A percentile compares a stretch with the other conserved stretches of the same genome.
Conservation (phyloP, 805 yeast genomes). For the Tetrapisispora taiwanensis region DNA sequence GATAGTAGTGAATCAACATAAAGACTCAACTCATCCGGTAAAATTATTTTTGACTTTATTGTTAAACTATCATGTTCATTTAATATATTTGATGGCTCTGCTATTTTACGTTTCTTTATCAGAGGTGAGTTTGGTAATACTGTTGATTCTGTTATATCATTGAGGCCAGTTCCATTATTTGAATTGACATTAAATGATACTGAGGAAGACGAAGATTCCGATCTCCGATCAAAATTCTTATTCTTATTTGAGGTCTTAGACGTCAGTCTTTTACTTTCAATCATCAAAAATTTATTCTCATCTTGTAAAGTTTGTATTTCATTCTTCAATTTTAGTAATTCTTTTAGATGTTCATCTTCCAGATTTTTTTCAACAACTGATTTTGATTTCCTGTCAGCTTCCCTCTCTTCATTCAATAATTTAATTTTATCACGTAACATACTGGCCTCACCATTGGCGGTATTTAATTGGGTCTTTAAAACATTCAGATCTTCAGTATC, state of each 20-base stretch:
- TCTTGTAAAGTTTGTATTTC: conserved; percentile 38
- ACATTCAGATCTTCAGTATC: not conserved
- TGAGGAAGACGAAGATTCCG: not conserved
- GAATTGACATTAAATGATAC: not conserved
- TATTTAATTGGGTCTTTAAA: conserved; percentile 28
- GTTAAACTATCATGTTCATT: conserved; percentile 3
- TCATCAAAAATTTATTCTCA: conserved; percentile 44
- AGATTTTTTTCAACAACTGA: conserved; percentile 20
- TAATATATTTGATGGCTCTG: not conserved
- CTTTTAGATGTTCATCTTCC: conserved; percentile 18
- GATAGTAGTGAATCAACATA: conserved; percentile 19
- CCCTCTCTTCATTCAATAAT: conserved; percentile 34
- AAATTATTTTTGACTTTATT: conserved; percentile 12
- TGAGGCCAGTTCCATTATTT: not conserved
- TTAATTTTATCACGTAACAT: conserved; percentile 58
- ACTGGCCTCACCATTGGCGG: conserved; percentile 72
- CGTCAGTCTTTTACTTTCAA: conserved; percentile 34
- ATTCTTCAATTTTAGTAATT: conserved; percentile 33
- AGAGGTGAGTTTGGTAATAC: conserved; percentile 5
- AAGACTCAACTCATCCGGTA: conserved; percentile 18
- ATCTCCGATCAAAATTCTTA: not conserved
- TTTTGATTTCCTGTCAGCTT: conserved; percentile 30
- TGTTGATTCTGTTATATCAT: conserved; percentile 6
- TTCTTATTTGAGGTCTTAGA: conserved; percentile 2
- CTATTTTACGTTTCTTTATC: conserved; percentile 10